These are phyloP conservation scores for Calonectria pteridis DNA, from an alignment of 2,329 filamentous ascomycete species.

Conservation along the genomic window DNA sequence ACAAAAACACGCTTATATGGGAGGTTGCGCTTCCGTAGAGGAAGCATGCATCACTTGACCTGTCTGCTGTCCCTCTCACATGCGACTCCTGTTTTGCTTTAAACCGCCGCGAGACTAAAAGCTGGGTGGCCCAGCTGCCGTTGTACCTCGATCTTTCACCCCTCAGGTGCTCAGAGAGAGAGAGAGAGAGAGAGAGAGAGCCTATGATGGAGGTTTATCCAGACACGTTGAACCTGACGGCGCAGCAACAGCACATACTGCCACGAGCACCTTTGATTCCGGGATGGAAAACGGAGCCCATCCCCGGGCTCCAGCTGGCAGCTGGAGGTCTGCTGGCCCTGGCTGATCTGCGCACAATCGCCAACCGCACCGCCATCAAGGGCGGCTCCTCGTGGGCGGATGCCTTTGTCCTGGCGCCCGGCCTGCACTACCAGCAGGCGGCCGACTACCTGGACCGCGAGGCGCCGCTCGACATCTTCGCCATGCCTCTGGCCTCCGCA, in stretches of 20 bases:
- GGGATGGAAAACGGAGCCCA: conserved; percentile 59
- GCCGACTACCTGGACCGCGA: conserved; percentile 63
- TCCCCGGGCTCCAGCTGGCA: conserved; percentile 60
- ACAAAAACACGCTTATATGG: background rate
- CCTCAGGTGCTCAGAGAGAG: background rate
- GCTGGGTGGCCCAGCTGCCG: background rate
- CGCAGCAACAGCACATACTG: background rate
- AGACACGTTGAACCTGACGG: background rate
- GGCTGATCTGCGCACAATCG: conserved; percentile 69
- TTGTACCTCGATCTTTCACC: background rate
- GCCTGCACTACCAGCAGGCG: conserved; percentile 71
- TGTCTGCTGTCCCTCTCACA: background rate
- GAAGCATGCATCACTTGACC: background rate
- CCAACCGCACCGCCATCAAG: conserved; percentile 66
- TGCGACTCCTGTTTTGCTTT: background rate
- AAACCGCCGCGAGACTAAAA: background rate
- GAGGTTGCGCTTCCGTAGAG: background rate
- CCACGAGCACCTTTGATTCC: conserved; percentile 48
- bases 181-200: background rate
- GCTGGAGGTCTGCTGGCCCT: conserved; percentile 69
- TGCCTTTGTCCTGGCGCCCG: conserved; percentile 68
- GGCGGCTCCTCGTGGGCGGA: conserved; percentile 70
- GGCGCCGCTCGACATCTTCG: conserved; percentile 48
- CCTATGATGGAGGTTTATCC: background rate
- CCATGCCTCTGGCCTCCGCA: conserved; percentile 36